Base-by-base conservation (phyloP, 75 land plant species). In the Picea sitchensis region DNA sequence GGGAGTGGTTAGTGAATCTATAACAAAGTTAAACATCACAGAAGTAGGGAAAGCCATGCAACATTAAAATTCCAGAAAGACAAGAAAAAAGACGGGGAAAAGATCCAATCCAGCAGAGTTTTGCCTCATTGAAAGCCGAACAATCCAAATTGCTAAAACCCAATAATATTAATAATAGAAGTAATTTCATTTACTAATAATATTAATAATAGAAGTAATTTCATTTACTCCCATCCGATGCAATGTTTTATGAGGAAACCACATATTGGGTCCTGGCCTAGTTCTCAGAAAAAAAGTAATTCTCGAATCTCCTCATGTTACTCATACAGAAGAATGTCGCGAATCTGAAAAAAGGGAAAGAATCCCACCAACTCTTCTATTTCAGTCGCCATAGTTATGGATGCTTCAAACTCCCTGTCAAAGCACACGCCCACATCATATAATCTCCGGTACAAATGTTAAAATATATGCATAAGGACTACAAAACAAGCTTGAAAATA, bases 281-380 rank as follows among this genome's bases (percentile, higher is more conserved):
- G 2, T 67, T 47, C 15, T 54, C 59, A 13, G 38, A 57, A 51
- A 23, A 11, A 51, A 1, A 51, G 2, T 51, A 9, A 23, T 5
- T 32, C 14, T 13, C 61, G 15, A 75, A 75, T 14, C 76, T 14
- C 32, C 6, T 75, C 5, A 4, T 14, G 20, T 23, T 15, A 67
- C 44, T 5, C 18, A 67, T 5, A 71, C 12, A 21, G 20, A 30
- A 23, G 44, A 15, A 23, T 56, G n/a, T 2, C n/a, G 17, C 56
- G 78, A 34, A 30, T 31, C 58, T 26, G 7, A 54, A n/a, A 78
- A 23, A 73, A 26, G 58, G 21, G 69, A 54, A 30, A 87, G 58
- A 96, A 96, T 31, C 68, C 83, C 13, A 92, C 56, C 21, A 96
- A 84, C 60, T 96, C 99, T 80, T 96, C 95, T 65, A 93, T 77